These are phyloP conservation scores for Termitomyces sp. DNA, from an alignment of 1,284 basidiomycete species.

Conservation along the genomic window DNA sequence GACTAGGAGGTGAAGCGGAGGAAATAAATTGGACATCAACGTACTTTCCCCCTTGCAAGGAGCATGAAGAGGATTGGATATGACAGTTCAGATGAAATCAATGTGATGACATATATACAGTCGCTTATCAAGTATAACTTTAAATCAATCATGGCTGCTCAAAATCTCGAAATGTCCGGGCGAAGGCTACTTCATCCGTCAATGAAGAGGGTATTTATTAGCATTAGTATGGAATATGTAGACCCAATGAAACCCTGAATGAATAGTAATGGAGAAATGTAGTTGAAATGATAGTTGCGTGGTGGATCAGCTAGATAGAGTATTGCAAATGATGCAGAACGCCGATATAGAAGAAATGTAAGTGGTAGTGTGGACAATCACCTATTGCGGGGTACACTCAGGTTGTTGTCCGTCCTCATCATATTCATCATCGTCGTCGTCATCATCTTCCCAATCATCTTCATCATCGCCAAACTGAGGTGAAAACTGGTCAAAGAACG, in stretches of 20 bases:
- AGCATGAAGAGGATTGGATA: not conserved
- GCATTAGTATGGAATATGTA: constrained; percentile 13
- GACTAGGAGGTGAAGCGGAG: constrained; percentile 5
- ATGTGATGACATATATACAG: too few relatives aligned
- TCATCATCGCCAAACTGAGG: constrained; percentile 67
- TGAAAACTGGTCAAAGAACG: constrained; percentile 70
- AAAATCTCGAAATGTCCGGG: not conserved
- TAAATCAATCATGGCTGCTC: not conserved
- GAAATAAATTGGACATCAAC: not conserved
- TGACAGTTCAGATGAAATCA: not conserved
- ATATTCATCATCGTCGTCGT: constrained; percentile 49
- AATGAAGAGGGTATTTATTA: constrained; percentile 9
- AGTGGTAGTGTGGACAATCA: not conserved
- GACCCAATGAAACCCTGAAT: not conserved
- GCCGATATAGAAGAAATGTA: not conserved
- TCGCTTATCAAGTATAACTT: too few relatives aligned
- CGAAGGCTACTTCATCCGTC: not conserved
- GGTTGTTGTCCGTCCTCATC: constrained; percentile 44
- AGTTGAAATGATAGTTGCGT: not conserved
- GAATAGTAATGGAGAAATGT: not conserved
- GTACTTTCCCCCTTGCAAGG: not conserved
- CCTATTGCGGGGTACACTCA: constrained; percentile 63
- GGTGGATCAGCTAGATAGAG: not conserved
- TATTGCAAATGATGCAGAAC: not conserved
- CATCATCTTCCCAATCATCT: constrained; percentile 64